A percentile compares a stretch with the other conserved stretches of the same genome.
phyloP scores from a whole-genome alignment of 2,329 filamentous ascomycete genomes.

The Penicillium sp. region DNA sequence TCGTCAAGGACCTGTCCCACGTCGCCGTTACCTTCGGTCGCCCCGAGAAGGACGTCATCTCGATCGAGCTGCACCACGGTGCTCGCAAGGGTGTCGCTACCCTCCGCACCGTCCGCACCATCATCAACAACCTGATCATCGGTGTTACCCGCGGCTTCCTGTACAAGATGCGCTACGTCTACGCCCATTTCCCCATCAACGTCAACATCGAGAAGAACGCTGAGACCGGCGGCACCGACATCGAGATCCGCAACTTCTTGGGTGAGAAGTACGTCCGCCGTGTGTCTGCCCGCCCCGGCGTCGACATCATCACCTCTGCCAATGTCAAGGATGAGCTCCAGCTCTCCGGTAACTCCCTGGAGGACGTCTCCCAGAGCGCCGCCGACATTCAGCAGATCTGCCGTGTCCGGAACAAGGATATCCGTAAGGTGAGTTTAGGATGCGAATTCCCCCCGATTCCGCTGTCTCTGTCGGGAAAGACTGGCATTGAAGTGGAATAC shows the following conservation, averaged over 20 bases:
- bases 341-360: conserved; percentile 90
- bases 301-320: conserved; percentile 88
- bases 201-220: conserved; percentile 97
- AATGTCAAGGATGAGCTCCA: conserved; percentile 97
- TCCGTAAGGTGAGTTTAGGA: conserved; percentile 78
- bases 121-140: conserved; percentile 98
- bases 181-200: conserved; percentile 99
- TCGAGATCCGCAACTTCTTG: conserved; percentile 99
- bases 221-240: conserved; percentile 85
- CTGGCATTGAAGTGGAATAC: background rate
- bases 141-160: conserved; percentile 99
- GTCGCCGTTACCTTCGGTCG: conserved; percentile 93
- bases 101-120: conserved; percentile 94
- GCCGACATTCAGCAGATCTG: conserved; percentile 99
- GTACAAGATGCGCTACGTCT: conserved; percentile 99
- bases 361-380: conserved; percentile 96
- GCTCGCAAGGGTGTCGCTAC: conserved; percentile 96
- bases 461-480: background rate
- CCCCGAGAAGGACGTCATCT: conserved; percentile 84
- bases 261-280: conserved; percentile 99
- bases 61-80: conserved; percentile 99
- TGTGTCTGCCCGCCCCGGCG: conserved; percentile 86
- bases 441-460: background rate
- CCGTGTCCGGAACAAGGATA: conserved; percentile 99
- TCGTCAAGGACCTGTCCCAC: conserved; percentile 95